Base-by-base conservation (phyloP, 441 rosid genomes). In the Pelargonium australe region DNA sequence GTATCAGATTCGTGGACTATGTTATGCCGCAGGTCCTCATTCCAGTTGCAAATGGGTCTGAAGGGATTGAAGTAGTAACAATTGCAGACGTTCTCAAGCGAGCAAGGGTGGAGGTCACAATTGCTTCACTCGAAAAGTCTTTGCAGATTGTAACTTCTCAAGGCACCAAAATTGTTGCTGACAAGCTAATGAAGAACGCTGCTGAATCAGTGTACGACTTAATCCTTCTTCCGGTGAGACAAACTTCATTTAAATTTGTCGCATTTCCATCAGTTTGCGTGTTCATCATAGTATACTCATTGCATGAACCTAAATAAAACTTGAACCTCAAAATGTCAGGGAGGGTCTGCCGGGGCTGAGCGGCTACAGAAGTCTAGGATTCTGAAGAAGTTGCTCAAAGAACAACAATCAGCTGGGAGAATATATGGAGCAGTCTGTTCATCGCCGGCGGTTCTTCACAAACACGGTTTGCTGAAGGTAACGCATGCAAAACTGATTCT, bases 21-120 rank as follows among this genome's bases (percentile, higher is more conserved):
- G 44, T 40, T 76, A 69, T 72, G 25, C n/a, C 23, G 60, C 85
- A 95, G 97, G 92, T 89, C 75, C 94, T 91, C 41, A 72, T 95
- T 75, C 95, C 96, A 16, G 83, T 86, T 73, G 96, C 95, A 75
- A 90, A 91, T 71, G 97, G 96, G 55, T 91, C 87, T 68, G 94
- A 89, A 79, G 96, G 77, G 75, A 80, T 88, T 74, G 99, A 89
- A 83, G 75, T 87, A 69, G 89, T 91, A 71, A 81, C 85, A 53
- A 81, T 85, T 34, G 80, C 81, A 63, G 99, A 95, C 68, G 82
- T 91, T 72, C 82, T 95, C 73, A 79, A 90, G 68, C 84, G 96
- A 79, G 96, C 99, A 63, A 95, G 85, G 77, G 87, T 84, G 62
- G 84, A 90, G 81, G 96, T 88, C 65, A 86, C 86, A 12, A 79